Evolutionary conservation across 2,329 filamentous ascomycete species (phyloP), one percentile per base, ranked within the genome.

Genomic region (Hypomyces perniciosus): DNA sequence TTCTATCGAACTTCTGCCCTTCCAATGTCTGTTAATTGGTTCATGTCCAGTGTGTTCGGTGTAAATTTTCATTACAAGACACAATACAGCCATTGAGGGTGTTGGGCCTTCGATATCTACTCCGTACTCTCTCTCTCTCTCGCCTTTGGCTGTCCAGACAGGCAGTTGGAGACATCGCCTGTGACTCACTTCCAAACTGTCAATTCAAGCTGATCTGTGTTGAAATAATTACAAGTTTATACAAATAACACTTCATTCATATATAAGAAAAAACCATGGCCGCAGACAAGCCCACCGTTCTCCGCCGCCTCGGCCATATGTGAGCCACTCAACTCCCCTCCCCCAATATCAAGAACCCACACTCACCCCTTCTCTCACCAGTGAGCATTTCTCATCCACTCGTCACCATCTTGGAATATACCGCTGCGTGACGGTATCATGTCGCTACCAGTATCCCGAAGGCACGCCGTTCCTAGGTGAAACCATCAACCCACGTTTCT

Each of bases 391-490:
- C 56, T 75, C 70, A 5, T 71, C 75, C 3, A 65, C 72, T 5
- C 71, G 75, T 2, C 74, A 79, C 54, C 59, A 65, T 4, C 61
- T 79, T 4, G 74, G 73, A 31, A 59, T 78, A 41, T 76, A 77
- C 57, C 69, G 69, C 50, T 71, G 72, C 43, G 74, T 80, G 9
- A 63, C 66, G 41, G 67, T 73, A 31, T 30, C 27, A 44, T 44
- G 27, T 12, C 26, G 27, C 12, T 44, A 42, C 26, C 39, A 42
- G 10, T 28, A 42, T 27, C 20, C 29, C 40, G 29, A 40, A 29
- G 48, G 47, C 44, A 56, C 39, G 31, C 45, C 6, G 37, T 48
- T 29, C 5, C 1, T 6, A 12, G 35, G 12, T 27, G 31, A 29
- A n/a, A 26, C 35, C 47, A 35, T 38, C 57, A 50, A 39, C 38